Evolutionary conservation across 805 yeast species (phyloP).

Genomic region (Ogataea neopini): DNA sequence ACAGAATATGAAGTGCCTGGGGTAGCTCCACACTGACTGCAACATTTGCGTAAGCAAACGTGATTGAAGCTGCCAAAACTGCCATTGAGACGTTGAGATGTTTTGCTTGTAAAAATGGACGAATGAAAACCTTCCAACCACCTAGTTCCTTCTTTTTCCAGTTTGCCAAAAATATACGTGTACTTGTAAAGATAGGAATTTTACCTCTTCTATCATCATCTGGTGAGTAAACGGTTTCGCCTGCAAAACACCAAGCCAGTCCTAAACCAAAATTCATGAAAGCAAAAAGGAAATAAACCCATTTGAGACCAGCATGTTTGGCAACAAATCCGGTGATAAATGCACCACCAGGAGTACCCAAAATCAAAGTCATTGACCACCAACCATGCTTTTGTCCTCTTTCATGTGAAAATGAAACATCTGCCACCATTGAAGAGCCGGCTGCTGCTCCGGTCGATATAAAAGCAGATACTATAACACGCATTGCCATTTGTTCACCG

Average conservation of each 20-base stretch:
- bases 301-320: slow-evolving; percentile 10
- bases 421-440: slow-evolving; percentile 9
- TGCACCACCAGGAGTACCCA: slow-evolving; percentile 12
- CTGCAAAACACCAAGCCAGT: slow-evolving; percentile 8
- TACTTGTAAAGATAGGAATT: slow-evolving; percentile 1
- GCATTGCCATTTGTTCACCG: slow-evolving; percentile 13
- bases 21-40: slow-evolving; percentile 9
- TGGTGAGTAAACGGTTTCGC: slow-evolving; percentile 8
- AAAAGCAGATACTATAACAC: slow-evolving; percentile 9
- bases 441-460: slow-evolving; percentile 12
- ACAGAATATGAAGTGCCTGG: slow-evolving; percentile 3
- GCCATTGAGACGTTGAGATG: slow-evolving; percentile 6
- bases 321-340: slow-evolving; percentile 10
- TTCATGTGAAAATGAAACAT: slow-evolving; percentile 9
- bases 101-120: slow-evolving; percentile 7
- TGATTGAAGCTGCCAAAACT: slow-evolving; percentile 1
- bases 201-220: not conserved
- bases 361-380: slow-evolving; percentile 13
- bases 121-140: not conserved
- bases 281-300: slow-evolving; percentile 8
- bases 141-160: not conserved
- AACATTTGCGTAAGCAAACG: slow-evolving; percentile 9
- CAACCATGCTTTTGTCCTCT: slow-evolving; percentile 14
- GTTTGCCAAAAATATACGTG: not conserved
- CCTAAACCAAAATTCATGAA: slow-evolving; percentile 5